These are phyloP conservation scores for Astraeus odoratus DNA, from an alignment of 768 basidiomycete genomes.

Conservation along the genomic window DNA sequence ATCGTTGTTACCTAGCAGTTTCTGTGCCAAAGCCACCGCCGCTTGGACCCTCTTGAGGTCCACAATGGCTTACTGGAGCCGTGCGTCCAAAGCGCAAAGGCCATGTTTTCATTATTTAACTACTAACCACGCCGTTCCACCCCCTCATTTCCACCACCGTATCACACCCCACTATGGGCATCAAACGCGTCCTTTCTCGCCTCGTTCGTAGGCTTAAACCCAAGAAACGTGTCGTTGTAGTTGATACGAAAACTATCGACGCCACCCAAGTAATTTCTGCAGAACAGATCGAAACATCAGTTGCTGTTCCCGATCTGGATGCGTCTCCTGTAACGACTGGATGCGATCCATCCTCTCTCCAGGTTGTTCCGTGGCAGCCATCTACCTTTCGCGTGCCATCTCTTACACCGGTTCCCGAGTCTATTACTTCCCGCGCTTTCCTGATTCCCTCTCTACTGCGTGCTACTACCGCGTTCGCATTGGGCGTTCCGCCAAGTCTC, in stretches of 20 bases:
- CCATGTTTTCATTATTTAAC: background rate
- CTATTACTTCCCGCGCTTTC: background rate
- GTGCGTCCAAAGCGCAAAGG: background rate
- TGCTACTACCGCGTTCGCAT: background rate
- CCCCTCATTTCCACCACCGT: background rate
- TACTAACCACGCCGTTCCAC: no score
- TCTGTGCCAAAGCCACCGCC: background rate
- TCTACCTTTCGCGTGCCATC: background rate
- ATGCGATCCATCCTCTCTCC: background rate
- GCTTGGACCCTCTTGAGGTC: background rate
- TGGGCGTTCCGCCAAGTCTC: background rate
- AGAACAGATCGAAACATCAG: background rate
- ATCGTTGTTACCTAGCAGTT: background rate
- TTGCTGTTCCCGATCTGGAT: background rate
- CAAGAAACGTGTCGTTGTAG: background rate
- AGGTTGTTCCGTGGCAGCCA: constrained; percentile 1
- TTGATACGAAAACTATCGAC: background rate
- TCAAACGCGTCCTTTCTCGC: constrained; percentile 1
- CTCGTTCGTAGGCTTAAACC: constrained; percentile 1
- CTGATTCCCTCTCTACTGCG: background rate
- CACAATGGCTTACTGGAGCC: background rate
- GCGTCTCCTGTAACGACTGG: background rate
- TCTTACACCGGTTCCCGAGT: background rate
- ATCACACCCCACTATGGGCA: background rate
- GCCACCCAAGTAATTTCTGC: background rate